Evolutionary conservation across 2,329 filamentous ascomycete species (phyloP).

Genomic region (Xylaria sp.): DNA sequence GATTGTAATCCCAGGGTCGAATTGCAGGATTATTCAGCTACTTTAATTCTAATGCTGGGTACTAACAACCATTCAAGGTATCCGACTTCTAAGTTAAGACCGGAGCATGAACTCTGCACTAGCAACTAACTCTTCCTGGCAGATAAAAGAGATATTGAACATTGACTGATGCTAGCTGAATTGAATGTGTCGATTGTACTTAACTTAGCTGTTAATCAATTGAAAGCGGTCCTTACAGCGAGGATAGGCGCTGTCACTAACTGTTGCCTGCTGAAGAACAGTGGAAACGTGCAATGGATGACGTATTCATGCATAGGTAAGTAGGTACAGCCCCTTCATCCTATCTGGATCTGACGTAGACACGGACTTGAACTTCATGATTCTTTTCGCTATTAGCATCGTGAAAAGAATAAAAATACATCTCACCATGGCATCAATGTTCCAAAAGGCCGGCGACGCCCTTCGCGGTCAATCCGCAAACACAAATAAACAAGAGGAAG

Average conservation of each 20-base stretch:
- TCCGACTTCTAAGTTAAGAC: not conserved
- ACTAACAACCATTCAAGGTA: too few species aligned
- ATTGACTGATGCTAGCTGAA: not conserved
- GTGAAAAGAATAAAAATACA: not conserved
- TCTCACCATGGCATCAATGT: conserved; percentile 40
- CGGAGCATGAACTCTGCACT: not conserved
- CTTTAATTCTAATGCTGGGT: not conserved
- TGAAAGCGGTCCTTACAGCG: conserved; percentile 14
- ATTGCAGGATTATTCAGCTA: not conserved
- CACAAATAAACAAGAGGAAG: conserved; percentile 38
- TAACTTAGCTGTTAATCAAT: not conserved
- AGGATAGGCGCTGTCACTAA: not conserved
- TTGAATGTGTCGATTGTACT: not conserved
- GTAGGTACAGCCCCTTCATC: conserved; percentile 4
- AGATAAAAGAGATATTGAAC: not conserved
- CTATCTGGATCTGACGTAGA: not conserved
- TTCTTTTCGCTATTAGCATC: not conserved
- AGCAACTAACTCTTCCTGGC: not conserved
- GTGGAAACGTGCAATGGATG: conserved; percentile 14
- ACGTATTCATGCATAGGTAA: not conserved
- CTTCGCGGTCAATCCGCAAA: conserved; percentile 36
- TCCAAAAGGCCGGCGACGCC: conserved; percentile 42
- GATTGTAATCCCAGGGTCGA: not conserved
- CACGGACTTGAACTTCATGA: not conserved
- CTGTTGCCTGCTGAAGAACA: not conserved